These are phyloP conservation scores for Cubamyces lactineus DNA, from an alignment of 768 basidiomycete species.

Conservation along the genomic window DNA sequence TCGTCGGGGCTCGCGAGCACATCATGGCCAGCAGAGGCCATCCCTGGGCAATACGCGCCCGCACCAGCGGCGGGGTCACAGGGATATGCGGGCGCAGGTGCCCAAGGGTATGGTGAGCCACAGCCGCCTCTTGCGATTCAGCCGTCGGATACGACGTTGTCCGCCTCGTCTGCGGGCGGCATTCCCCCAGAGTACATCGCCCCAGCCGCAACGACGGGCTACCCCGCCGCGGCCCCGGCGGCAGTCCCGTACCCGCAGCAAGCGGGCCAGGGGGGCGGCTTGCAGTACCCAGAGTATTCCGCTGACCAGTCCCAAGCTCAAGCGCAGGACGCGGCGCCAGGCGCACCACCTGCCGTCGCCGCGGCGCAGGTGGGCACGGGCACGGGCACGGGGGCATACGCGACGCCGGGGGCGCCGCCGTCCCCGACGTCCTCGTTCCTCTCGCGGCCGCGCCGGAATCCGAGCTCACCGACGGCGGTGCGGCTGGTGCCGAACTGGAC, in stretches of 20 bases:
- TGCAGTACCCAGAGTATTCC: constrained; percentile 20
- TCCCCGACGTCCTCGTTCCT: constrained; percentile 19
- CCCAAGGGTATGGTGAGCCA: constrained; percentile 28
- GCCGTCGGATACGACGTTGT: constrained; percentile 36
- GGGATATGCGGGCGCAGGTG: constrained; percentile 20
- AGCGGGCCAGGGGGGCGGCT: constrained; percentile 2
- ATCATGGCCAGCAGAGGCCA: constrained; percentile 42
- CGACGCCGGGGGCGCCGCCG: constrained; percentile 1
- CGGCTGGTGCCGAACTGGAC: constrained; percentile 13
- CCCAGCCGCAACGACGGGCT: constrained; percentile 6
- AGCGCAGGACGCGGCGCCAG: constrained; percentile 4
- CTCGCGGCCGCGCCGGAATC: constrained; percentile 15
- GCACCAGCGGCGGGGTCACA: background rate
- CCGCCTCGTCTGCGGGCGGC: constrained; percentile 34
- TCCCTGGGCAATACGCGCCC: constrained; percentile 2
- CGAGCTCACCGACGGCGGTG: constrained; percentile 22
- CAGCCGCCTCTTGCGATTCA: constrained; percentile 36
- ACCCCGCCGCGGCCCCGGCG: background rate
- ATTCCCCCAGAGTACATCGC: constrained; percentile 24
- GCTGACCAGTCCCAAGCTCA: constrained; percentile 21
- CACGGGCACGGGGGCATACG: background rate
- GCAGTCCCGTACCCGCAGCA: constrained; percentile 8
- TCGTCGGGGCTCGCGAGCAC: constrained; percentile 34
- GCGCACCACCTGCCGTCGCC: background rate
- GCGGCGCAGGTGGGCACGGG: background rate